Evolutionary conservation across 73 alveolate species (phyloP), one percentile per base, ranked within the genome.

Genomic region (Durusdinium trenchii): DNA sequence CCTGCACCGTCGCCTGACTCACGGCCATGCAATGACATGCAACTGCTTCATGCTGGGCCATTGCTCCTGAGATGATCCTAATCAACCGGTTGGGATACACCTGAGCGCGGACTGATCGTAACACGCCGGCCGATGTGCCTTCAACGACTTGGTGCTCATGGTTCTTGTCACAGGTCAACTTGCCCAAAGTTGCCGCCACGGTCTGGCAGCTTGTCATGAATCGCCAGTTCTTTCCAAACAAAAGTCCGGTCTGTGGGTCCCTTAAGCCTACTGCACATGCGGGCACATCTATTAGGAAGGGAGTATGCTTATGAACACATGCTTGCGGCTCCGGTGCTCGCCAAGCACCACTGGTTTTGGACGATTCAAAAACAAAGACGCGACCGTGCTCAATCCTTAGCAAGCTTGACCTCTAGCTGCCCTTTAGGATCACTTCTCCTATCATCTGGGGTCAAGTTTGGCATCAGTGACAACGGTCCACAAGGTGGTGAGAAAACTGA

Each of bases 311-410:
- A 20, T 0, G 4, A 40, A 73, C 1, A 51, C n/a, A 73, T 30
- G 12, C 32, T 40, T 9, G 9, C 52, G 28, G n/a, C 84, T 73
- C 84, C 23, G 84, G 51, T 51, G 40, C 18, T 30, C 1, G 20
- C 84, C 84, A 73, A 38, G 51, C 84, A 36, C 84, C 84, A 36
- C 84, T 36, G 0, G 84, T 73, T 51, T 73, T n/a, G n/a, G n/a
- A n/a, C n/a, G n/a, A n/a, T n/a, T n/a, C n/a, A n/a, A n/a, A n/a
- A n/a, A n/a, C n/a, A n/a, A n/a, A n/a, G n/a, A n/a, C n/a, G n/a
- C n/a, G n/a, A n/a, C n/a, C n/a, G n/a, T n/a, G n/a, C n/a, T n/a
- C n/a, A n/a, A n/a, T n/a, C n/a, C n/a, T n/a, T n/a, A n/a, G n/a
- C n/a, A n/a, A n/a, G n/a, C n/a, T n/a, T n/a, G n/a, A n/a, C n/a